These are phyloP conservation scores for Cenchrus fungigraminus DNA, from an alignment of 176 grass and related monocot genomes.

Conservation along the genomic window DNA sequence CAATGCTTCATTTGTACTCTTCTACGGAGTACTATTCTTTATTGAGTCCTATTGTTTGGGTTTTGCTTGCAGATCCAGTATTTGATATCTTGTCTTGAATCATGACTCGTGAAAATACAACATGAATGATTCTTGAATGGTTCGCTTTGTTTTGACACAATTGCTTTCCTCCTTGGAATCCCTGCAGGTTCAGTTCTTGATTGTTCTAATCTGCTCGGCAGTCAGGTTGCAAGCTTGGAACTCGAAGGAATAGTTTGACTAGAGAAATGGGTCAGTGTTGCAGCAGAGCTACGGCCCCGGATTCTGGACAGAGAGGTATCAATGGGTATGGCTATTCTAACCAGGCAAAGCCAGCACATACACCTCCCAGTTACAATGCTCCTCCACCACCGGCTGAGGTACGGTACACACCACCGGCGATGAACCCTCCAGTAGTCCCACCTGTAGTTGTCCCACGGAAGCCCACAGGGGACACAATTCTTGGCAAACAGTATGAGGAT, in stretches of 20 bases:
- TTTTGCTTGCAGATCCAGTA: constrained; percentile 45
- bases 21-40: not conserved
- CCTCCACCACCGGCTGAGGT: constrained; percentile 44
- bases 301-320: constrained; percentile 40
- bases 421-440: constrained; percentile 49
- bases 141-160: constrained; percentile 36
- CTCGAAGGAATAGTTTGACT: constrained; percentile 42
- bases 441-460: constrained; percentile 42
- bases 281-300: constrained; percentile 53
- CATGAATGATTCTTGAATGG: not conserved
- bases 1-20: constrained; percentile 5
- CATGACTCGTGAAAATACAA: constrained; percentile 20
- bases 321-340: constrained; percentile 71
- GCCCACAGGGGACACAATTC: constrained; percentile 64
- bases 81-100: constrained; percentile 6
- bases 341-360: constrained; percentile 42
- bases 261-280: constrained; percentile 80
- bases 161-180: constrained; percentile 13
- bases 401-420: constrained; percentile 44
- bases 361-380: constrained; percentile 51
- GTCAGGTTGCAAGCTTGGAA: constrained; percentile 24
- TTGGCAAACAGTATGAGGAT: constrained; percentile 72
- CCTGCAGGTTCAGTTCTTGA: constrained; percentile 46
- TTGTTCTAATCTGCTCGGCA: constrained; percentile 16
- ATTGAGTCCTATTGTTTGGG: constrained; percentile 11